phyloP scores from a whole-genome alignment of 2,329 filamentous ascomycete species.

The Trichoderma sp. region DNA sequence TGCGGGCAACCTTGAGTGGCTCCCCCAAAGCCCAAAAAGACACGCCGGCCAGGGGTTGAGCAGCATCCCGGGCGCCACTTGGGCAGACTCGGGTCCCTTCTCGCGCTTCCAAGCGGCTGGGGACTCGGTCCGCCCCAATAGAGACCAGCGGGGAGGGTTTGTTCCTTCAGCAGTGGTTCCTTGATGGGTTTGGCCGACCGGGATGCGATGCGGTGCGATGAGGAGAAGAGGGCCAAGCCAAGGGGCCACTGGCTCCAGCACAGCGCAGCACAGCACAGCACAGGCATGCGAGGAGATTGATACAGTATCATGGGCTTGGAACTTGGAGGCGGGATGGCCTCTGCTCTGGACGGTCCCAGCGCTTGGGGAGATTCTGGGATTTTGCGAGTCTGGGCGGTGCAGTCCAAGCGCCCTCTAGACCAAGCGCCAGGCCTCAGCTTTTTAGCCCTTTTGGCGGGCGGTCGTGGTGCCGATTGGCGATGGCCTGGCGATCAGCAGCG shows the following conservation, averaged over 20 bases:
- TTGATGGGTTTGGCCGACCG: constrained; percentile 6
- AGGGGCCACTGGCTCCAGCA: background rate
- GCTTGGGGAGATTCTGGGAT: background rate
- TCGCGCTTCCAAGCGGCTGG: constrained; percentile 17
- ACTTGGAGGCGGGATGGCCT: constrained; percentile 2
- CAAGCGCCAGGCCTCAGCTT: constrained; percentile 16
- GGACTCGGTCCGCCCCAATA: constrained; percentile 8
- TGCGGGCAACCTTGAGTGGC: constrained; percentile 22
- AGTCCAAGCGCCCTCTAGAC: constrained; percentile 22
- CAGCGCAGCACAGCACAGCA: too few species aligned
- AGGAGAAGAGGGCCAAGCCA: too few species aligned
- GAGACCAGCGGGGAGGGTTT: background rate
- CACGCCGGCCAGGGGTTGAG: constrained; percentile 14
- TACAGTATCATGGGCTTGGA: too few species aligned
- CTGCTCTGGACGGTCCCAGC: constrained; percentile 19
- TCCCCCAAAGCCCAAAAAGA: constrained; percentile 3
- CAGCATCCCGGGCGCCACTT: constrained; percentile 19
- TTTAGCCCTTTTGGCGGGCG: constrained; percentile 19
- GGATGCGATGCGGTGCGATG: background rate
- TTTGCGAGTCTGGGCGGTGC: background rate
- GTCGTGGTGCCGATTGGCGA: constrained; percentile 28
- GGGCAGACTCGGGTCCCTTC: background rate
- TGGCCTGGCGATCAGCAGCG: constrained; percentile 23
- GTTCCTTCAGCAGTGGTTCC: background rate
- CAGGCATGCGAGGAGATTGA: too few species aligned